Evolutionary conservation across 1,284 basidiomycete genomes (phyloP).

Genomic region (Sanguinoderma infundibulare): DNA sequence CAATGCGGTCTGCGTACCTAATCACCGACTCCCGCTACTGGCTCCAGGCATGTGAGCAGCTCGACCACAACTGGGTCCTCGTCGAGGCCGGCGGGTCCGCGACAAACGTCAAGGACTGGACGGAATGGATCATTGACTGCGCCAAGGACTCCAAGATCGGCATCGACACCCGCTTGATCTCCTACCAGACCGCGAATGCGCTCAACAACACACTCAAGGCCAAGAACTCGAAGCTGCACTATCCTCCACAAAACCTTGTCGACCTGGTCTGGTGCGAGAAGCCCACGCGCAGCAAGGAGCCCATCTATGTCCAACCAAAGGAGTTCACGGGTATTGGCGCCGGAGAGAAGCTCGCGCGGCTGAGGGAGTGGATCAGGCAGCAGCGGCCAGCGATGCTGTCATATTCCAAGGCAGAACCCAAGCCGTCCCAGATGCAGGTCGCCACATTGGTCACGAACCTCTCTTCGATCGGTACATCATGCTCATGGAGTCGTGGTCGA

Average conservation of each 20-base stretch:
- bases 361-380: conserved; percentile 65
- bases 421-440: conserved; percentile 64
- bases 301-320: conserved; percentile 76
- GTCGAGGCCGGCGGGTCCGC: conserved; percentile 64
- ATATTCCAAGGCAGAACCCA: conserved; percentile 63
- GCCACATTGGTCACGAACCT: conserved; percentile 69
- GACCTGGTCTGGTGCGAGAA: conserved; percentile 86
- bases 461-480: conserved; percentile 60
- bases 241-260: conserved; percentile 81
- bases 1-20: conserved; percentile 68
- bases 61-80: conserved; percentile 81
- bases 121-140: conserved; percentile 73
- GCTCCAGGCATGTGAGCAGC: conserved; percentile 79
- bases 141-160: conserved; percentile 70
- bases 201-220: conserved; percentile 59
- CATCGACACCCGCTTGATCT: conserved; percentile 88
- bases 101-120: conserved; percentile 73
- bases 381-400: conserved; percentile 65
- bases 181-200: conserved; percentile 70
- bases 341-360: conserved; percentile 55
- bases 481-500: neutral
- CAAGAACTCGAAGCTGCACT: conserved; percentile 64
- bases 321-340: conserved; percentile 75
- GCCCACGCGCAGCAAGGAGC: conserved; percentile 67
- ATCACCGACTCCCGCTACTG: conserved; percentile 92